Base-by-base conservation (phyloP, 345 rosid species). In the Ailanthus altissimus region DNA sequence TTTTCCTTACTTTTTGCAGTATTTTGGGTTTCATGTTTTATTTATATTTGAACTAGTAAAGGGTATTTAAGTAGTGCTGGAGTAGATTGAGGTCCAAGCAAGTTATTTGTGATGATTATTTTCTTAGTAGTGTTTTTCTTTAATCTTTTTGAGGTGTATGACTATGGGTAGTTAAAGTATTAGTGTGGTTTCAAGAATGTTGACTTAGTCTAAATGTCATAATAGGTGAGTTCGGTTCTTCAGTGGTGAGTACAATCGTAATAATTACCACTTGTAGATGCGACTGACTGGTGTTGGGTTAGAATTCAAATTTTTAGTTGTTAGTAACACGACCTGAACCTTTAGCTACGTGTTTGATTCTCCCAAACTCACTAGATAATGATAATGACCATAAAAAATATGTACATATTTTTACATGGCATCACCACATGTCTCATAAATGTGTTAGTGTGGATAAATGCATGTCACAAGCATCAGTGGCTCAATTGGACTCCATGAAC, bases 11-110 rank as follows among this genome's bases (percentile, higher is more conserved):
- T 5, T 65, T 43, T 7, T 43, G 51, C 51, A 2, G 51, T n/a
- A 42, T 71, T 53, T 53, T 56, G 49, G 16, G 13, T 20, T 50
- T 69, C 54, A 25, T 28, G 59, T 21, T 21, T 9, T 69, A 14
- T 69, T 53, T 70, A 5, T 36, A 50, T 18, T 66, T 72, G 40
- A 54, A 42, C 16, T 14, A 40, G 40, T 21, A 12, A 21, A 56
- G 51, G 65, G n/a, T 7, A 56, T n/a, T 72, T 56, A 12, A 71
- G 23, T 42, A 20, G 51, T 21, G 6, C 32, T 67, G 10, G 6
- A 70, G 66, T 28, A 15, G 66, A 14, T 28, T 61, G 38, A 49
- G 56, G 56, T 67, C 38, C 56, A 67, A 67, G 25, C 40, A 67
- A 21, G 54, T 23, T 6, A 18, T 12, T 67, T 45, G 5, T 21